Evolutionary conservation across 352 stramenopile species (phyloP).

Genomic region (Globisporangium rhizosaccharum): DNA sequence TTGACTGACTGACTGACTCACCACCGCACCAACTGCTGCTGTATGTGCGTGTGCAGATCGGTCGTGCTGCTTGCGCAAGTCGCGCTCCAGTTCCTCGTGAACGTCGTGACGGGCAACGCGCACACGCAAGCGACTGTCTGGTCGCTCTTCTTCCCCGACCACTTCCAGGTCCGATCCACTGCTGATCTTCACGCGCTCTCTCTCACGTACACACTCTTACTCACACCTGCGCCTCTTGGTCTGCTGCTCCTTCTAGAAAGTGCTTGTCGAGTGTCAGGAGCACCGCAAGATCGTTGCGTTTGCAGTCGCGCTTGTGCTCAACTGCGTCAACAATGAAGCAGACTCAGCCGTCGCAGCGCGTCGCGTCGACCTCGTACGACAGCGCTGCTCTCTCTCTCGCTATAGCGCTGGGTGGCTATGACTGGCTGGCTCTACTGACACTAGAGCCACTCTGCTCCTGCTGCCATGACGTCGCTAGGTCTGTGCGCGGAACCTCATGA

Average conservation of each 20-base stretch:
- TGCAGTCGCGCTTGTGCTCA: constrained; percentile 50
- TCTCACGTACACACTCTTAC: not conserved
- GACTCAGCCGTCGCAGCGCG: constrained; percentile 23
- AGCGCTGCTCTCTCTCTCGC: not conserved
- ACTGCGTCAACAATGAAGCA: constrained; percentile 48
- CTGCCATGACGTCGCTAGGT: constrained; percentile 23
- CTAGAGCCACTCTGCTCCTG: not conserved
- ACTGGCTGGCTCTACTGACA: not conserved
- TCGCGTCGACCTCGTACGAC: constrained; percentile 46
- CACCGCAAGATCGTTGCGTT: constrained; percentile 77
- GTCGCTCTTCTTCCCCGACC: constrained; percentile 59
- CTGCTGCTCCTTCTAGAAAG: constrained; percentile 44
- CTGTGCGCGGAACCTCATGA: constrained; percentile 59
- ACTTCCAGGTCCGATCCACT: constrained; percentile 44
- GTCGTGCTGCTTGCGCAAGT: constrained; percentile 58
- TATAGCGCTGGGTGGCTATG: not conserved
- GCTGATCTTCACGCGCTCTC: not conserved
- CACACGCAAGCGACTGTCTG: constrained; percentile 48
- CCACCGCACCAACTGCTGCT: not conserved
- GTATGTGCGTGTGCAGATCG: constrained; percentile 1
- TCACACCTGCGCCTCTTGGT: not conserved
- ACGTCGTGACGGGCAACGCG: constrained; percentile 40
- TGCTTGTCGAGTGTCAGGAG: constrained; percentile 73
- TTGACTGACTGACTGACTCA: not conserved
- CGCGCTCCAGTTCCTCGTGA: constrained; percentile 71